Evolutionary conservation across 352 stramenopile species (phyloP), one percentile per base, ranked within the genome.

Genomic region (Phytophthora macrochlamydospora): DNA sequence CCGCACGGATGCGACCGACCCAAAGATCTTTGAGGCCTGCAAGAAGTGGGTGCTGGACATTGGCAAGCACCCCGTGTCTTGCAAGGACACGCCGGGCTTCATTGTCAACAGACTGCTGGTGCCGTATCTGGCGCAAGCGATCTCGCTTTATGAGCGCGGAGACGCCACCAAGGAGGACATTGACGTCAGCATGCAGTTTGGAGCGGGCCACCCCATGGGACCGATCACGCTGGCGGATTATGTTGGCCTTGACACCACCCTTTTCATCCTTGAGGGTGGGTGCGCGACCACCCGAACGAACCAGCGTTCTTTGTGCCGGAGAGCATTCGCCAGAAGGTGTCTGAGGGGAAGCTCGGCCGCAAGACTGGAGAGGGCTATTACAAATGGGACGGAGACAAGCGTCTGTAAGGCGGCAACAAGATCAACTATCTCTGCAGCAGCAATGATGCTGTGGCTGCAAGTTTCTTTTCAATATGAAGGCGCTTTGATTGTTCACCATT

Each of bases 291-390:
- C 85, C 97, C 97, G 18, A 90, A 98, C 67, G 97, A 99, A 51
- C 92, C 89, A 7, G 87, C 97, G 29, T 99, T 99, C 81, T 89
- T 98, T 48, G 92, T 99, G 51, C 97, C 97, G 2, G 66, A 96
- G 35, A 94, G 93, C 48, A 67, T 99, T 45, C 77, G 86, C 45
- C 75, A 94, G 52, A 98, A 97, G 67, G 96, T 99, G 12, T 81
- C 84, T 6, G 87, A 93, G 43, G 96, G 95, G 45, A 95, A 99
- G 62, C 75, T 99, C 31, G 97, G 97, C 56, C 86, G 97, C 60
- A 99, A 99, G 78, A 95, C 83, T 6, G 97, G 97, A 50, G 94
- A 98, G 59, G 97, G 97, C 6, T 99, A 99, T 60, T 99, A 99
- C 81, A 85, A 97, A 74, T 97, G 87, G 87, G 84, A 93, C 62